Evolutionary conservation across 768 basidiomycete species (phyloP).

Genomic region (Pulveroboletus sp.): DNA sequence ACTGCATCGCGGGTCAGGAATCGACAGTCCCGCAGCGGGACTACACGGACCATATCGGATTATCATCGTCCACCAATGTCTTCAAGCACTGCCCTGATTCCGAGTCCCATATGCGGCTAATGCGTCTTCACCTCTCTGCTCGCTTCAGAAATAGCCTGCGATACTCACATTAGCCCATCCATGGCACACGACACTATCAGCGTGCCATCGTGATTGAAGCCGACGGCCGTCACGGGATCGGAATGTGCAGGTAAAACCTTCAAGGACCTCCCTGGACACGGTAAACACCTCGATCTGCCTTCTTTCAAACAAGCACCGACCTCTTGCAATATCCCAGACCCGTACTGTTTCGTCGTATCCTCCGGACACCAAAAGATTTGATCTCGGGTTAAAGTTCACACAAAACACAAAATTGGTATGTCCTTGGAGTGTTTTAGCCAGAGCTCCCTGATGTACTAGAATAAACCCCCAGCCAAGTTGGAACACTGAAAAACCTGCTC

Average conservation of each 20-base stretch:
- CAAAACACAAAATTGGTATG: slow-evolving; percentile 96
- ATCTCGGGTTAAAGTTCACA: slow-evolving; percentile 85
- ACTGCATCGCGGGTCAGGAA: slow-evolving; percentile 35
- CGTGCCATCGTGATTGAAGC: slow-evolving; percentile 92
- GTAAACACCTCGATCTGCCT: slow-evolving; percentile 1
- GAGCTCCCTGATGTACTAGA: slow-evolving; percentile 40
- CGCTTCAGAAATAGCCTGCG: background rate
- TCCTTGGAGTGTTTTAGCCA: slow-evolving; percentile 66
- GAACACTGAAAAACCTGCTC: slow-evolving; percentile 13
- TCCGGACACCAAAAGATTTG: slow-evolving; percentile 88
- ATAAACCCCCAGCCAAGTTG: background rate
- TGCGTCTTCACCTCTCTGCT: background rate
- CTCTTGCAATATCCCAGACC: slow-evolving; percentile 94
- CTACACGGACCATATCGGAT: slow-evolving; percentile 73
- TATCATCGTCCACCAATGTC: slow-evolving; percentile 94
- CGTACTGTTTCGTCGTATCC: slow-evolving; percentile 94
- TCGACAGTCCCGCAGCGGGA: slow-evolving; percentile 1
- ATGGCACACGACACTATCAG: slow-evolving; percentile 92
- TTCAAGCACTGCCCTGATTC: slow-evolving; percentile 97
- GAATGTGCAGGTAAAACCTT: slow-evolving; percentile 93
- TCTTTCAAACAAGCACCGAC: slow-evolving; percentile 35
- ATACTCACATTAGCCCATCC: slow-evolving; percentile 90
- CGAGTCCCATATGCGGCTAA: slow-evolving; percentile 95
- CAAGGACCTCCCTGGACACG: slow-evolving; percentile 64
- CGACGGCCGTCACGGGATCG: slow-evolving; percentile 92